Evolutionary conservation across 1,139 yeast species (phyloP).

Genomic region (Wickerhamomyces sp.): DNA sequence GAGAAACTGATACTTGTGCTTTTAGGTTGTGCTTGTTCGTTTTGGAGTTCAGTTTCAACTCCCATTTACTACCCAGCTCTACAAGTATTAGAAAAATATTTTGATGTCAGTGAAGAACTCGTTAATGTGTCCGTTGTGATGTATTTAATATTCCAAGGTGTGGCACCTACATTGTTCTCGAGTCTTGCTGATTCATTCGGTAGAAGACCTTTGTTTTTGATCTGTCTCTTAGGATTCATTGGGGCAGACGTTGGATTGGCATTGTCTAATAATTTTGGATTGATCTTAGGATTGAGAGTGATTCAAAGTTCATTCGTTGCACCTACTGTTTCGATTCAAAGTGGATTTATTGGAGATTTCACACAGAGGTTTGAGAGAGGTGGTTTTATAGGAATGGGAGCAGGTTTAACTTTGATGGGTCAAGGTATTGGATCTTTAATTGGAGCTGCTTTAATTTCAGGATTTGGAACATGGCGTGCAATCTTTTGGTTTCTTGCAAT

Average conservation of each 20-base stretch:
- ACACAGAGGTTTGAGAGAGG: conserved; percentile 62
- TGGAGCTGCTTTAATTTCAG: conserved; percentile 59
- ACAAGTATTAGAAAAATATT: conserved; percentile 44
- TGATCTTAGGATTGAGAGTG: conserved; percentile 54
- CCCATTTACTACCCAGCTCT: conserved; percentile 73
- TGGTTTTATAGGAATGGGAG: conserved; percentile 50
- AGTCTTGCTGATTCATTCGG: conserved; percentile 62
- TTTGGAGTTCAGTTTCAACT: conserved; percentile 57
- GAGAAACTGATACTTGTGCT: background rate
- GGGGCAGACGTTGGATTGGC: conserved; percentile 60
- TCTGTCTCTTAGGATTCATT: conserved; percentile 47
- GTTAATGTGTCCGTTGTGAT: conserved; percentile 66
- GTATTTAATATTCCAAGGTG: conserved; percentile 64
- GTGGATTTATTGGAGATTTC: conserved; percentile 67
- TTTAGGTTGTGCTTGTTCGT: conserved; percentile 37
- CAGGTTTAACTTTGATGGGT: conserved; percentile 65
- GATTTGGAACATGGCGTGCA: conserved; percentile 70
- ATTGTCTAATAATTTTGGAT: conserved; percentile 42
- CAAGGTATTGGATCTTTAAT: conserved; percentile 73
- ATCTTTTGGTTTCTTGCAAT: conserved; percentile 72
- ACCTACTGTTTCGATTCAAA: conserved; percentile 60
- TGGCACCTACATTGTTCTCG: conserved; percentile 58
- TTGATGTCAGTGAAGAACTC: conserved; percentile 45
- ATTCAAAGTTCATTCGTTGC: conserved; percentile 69
- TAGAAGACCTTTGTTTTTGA: conserved; percentile 57